Conservation (phyloP, 2,329 filamentous ascomycete species). For the Hirsutella minnesotensis region DNA sequence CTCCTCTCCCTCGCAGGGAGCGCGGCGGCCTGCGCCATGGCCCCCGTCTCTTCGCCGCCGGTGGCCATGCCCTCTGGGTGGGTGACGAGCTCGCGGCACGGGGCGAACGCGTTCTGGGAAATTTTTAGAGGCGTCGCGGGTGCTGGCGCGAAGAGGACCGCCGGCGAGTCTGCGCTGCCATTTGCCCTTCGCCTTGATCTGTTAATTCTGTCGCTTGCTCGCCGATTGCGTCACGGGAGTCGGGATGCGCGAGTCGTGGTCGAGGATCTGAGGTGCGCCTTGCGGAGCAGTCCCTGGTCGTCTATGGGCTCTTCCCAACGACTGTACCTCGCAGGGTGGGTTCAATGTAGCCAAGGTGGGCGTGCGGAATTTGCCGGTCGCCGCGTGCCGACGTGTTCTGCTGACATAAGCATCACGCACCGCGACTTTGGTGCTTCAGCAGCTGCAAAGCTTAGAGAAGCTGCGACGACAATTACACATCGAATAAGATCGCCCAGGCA, state of each 20-base stretch:
- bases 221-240: slow-evolving; percentile 1
- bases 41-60: slow-evolving; percentile 10
- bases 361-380: no score
- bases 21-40: slow-evolving; percentile 11
- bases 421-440: no score
- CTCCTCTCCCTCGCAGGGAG: slow-evolving; percentile 16
- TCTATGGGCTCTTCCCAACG: neutral
- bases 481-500: no score
- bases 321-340: neutral
- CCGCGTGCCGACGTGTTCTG: no score
- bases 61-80: slow-evolving; percentile 14
- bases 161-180: slow-evolving; percentile 6
- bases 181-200: slow-evolving; percentile 2
- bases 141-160: neutral
- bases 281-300: neutral
- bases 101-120: neutral
- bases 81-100: neutral
- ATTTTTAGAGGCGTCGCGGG: slow-evolving; percentile 1
- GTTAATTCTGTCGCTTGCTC: neutral
- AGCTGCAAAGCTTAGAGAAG: no score
- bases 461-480: no score
- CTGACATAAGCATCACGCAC: neutral
- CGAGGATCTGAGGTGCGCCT: neutral
- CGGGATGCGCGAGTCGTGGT: slow-evolving; percentile 2
- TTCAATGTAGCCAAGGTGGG: neutral